Percentiles rank a stretch among this genome's conserved stretches.
phyloP scores from a whole-genome alignment of 768 basidiomycete species.

The Tylopilus sp. region DNA sequence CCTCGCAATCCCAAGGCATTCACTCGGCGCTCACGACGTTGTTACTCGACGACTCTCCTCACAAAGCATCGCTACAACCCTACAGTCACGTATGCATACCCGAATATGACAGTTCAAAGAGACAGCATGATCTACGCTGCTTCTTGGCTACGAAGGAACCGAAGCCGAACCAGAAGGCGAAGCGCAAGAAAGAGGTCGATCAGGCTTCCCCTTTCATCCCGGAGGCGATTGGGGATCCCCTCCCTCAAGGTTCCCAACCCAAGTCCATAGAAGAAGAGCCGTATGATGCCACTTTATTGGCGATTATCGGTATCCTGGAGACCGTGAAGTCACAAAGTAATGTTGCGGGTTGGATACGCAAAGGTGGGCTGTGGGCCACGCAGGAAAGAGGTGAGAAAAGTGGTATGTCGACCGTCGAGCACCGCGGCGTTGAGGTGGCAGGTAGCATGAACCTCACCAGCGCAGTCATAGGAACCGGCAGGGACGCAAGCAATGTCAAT shows the following conservation, averaged over 20 bases:
- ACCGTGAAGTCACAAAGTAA: slow-evolving; percentile 55
- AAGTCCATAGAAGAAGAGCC: slow-evolving; percentile 15
- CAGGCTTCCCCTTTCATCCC: neutral
- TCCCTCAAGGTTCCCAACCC: neutral
- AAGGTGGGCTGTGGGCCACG: slow-evolving; percentile 44
- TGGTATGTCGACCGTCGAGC: neutral
- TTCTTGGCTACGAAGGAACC: slow-evolving; percentile 21
- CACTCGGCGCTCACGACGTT: slow-evolving; percentile 49
- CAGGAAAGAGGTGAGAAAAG: slow-evolving; percentile 2
- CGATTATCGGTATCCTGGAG: slow-evolving; percentile 65
- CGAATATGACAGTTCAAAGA: slow-evolving; percentile 54
- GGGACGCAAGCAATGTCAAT: slow-evolving; percentile 8
- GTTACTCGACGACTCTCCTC: slow-evolving; percentile 50
- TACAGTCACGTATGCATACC: slow-evolving; percentile 77
- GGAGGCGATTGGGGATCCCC: neutral
- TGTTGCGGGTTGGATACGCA: slow-evolving; percentile 64
- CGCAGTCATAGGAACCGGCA: slow-evolving; percentile 6
- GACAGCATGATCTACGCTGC: slow-evolving; percentile 36
- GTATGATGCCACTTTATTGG: slow-evolving; percentile 54
- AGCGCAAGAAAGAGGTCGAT: neutral
- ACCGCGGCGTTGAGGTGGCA: neutral
- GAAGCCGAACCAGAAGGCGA: slow-evolving; percentile 8
- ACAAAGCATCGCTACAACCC: slow-evolving; percentile 65
- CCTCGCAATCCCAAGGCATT: slow-evolving; percentile 1
- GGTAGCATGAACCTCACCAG: neutral